Conservation (phyloP, 192 early-diverging fungal genomes). For the Lobulomyces angularis region DNA sequence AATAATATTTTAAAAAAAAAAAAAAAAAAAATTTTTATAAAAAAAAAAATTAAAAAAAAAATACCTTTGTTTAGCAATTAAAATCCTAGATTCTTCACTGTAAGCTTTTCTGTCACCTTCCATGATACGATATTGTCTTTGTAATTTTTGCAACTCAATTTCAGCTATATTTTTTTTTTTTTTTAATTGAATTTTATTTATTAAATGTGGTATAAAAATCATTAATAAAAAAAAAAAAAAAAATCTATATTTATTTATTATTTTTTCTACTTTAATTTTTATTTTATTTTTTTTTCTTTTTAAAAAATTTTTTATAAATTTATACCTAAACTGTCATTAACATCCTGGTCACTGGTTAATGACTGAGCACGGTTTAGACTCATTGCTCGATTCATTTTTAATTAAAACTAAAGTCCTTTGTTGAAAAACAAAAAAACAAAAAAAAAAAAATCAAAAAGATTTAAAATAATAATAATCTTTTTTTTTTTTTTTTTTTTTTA, state of each 20-base stretch:
- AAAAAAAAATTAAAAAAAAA: not conserved
- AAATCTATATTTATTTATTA: slow-evolving; percentile 39
- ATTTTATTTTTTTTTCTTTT: slow-evolving; percentile 9
- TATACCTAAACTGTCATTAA: slow-evolving; percentile 42
- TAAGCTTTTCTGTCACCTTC: slow-evolving; percentile 48
- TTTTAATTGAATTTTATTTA: too few relatives aligned
- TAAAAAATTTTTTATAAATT: too few relatives aligned
- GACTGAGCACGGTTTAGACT: slow-evolving; percentile 13
- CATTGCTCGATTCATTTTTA: not conserved
- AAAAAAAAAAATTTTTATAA: not conserved
- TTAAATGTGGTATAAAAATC: too few relatives aligned
- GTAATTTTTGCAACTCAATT: slow-evolving; percentile 39
- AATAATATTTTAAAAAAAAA: not conserved
- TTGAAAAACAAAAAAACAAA: too few relatives aligned
- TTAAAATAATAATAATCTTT: too few relatives aligned
- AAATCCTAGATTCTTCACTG: slow-evolving; percentile 37
- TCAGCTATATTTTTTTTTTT: slow-evolving; percentile 18
- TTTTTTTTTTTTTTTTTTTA: too few relatives aligned
- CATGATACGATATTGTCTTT: slow-evolving; percentile 45
- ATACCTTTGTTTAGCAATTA: slow-evolving; percentile 43
- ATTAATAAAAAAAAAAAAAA: too few relatives aligned
- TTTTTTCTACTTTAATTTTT: slow-evolving; percentile 38
- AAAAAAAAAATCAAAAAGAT: too few relatives aligned
- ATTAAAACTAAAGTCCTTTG: too few relatives aligned
- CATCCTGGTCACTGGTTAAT: slow-evolving; percentile 29